Percentiles rank a stretch among this genome's conserved stretches.
Conservation (phyloP, 768 basidiomycete species). For the Rhodotorula babjevae region DNA sequence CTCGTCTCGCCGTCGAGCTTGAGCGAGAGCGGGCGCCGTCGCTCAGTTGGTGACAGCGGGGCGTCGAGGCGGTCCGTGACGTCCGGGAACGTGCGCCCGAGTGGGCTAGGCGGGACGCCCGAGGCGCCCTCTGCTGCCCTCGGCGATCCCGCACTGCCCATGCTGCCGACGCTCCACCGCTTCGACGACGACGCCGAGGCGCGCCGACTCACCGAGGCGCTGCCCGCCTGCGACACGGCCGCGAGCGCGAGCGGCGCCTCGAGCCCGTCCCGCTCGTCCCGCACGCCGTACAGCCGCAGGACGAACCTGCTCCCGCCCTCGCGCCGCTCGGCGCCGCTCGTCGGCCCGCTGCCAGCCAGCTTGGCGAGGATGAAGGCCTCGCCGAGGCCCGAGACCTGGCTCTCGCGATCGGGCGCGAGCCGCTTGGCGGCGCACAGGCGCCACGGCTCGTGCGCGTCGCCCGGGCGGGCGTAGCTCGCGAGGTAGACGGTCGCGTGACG, state of each 20-base stretch:
- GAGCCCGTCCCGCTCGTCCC: constrained; percentile 22
- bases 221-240: not conserved
- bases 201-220: not conserved
- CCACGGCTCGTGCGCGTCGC: constrained; percentile 34
- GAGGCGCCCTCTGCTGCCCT: not conserved
- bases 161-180: not conserved
- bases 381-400: constrained; percentile 47
- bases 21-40: not conserved
- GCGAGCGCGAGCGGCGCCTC: constrained; percentile 1
- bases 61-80: not conserved
- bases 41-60: not conserved
- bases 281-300: constrained; percentile 17
- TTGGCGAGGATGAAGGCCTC: constrained; percentile 48
- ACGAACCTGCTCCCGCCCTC: not conserved
- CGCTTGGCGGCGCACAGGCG: constrained; percentile 50
- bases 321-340: constrained; percentile 10
- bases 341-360: not conserved
- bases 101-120: not conserved
- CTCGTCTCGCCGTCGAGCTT: not conserved
- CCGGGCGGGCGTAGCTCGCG: constrained; percentile 15
- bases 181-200: not conserved
- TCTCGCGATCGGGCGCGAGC: constrained; percentile 47
- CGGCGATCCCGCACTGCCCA: not conserved
- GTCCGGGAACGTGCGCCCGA: not conserved
- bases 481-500: constrained; percentile 43